These are phyloP conservation scores for Aurifilum marmelostoma DNA, from an alignment of 2,329 filamentous ascomycete genomes.

Conservation along the genomic window DNA sequence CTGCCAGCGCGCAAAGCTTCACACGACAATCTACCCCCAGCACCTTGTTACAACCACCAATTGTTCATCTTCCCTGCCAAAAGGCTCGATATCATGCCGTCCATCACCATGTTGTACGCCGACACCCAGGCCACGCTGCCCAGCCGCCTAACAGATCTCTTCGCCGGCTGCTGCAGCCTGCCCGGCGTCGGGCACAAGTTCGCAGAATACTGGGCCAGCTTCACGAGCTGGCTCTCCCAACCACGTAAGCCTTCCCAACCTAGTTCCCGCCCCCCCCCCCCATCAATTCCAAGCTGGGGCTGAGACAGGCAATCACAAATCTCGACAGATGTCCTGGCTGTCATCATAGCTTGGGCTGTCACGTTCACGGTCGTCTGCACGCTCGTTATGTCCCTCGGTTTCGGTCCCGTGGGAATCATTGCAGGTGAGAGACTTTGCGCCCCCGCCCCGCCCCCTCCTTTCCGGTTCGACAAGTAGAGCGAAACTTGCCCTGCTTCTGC, in stretches of 20 bases:
- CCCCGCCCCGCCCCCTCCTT: too few species aligned
- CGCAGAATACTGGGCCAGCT: conserved; percentile 7
- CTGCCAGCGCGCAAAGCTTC: neutral
- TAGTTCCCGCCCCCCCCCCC: too few species aligned
- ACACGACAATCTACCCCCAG: too few species aligned
- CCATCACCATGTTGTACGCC: neutral
- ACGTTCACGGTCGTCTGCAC: conserved; percentile 14
- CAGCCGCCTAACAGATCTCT: neutral
- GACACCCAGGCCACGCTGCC: neutral
- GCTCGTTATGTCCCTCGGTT: conserved; percentile 10
- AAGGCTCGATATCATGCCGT: neutral
- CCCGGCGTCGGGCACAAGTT: neutral
- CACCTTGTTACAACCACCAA: too few species aligned
- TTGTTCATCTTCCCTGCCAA: neutral
- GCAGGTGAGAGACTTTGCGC: conserved; percentile 8
- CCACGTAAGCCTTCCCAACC: conserved; percentile 9
- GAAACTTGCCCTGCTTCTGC: neutral
- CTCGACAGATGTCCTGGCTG: conserved; percentile 7
- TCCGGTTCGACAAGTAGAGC: too few species aligned
- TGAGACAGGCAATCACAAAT: too few species aligned
- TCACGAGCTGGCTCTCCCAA: conserved; percentile 14
- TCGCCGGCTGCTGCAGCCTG: neutral
- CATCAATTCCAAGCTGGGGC: neutral
- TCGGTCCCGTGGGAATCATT: neutral
- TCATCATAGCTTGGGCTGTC: conserved; percentile 15